A percentile compares a stretch with the other conserved stretches of the same genome.
Evolutionary conservation across 2,329 filamentous ascomycete species (phyloP).

Genomic region (Cryphonectria naterciae): DNA sequence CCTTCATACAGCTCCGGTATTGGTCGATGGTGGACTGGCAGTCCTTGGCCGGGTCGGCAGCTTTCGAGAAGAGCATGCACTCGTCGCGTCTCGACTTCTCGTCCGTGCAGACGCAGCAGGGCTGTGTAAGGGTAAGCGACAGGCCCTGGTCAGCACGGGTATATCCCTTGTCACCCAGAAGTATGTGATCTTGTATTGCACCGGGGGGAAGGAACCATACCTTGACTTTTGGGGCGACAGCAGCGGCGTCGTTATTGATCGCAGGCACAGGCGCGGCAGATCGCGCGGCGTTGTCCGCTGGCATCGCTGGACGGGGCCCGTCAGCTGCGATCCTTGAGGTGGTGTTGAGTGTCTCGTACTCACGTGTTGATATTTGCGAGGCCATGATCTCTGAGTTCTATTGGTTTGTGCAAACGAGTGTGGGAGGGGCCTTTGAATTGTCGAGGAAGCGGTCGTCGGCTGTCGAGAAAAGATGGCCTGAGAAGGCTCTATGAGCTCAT

Average conservation of each 20-base stretch:
- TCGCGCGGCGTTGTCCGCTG: conserved; percentile 16
- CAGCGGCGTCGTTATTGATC: conserved; percentile 9
- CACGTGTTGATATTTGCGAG: conserved; percentile 24
- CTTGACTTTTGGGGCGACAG: conserved; percentile 25
- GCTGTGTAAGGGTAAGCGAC: conserved; percentile 55
- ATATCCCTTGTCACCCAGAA: not conserved
- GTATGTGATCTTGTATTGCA: not conserved
- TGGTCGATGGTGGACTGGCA: conserved; percentile 82
- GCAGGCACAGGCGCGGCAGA: conserved; percentile 9
- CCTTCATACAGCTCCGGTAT: conserved; percentile 90
- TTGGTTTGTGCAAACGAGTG: conserved; percentile 4
- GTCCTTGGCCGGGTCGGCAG: conserved; percentile 79
- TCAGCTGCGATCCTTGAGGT: not conserved
- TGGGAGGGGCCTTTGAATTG: not conserved
- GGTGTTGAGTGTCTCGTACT: not conserved
- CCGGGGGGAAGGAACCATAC: not conserved
- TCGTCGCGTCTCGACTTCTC: conserved; percentile 93
- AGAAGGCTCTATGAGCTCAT: conserved; percentile 25
- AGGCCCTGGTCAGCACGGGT: not conserved
- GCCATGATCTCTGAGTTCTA: conserved; percentile 14
- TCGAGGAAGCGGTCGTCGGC: not conserved
- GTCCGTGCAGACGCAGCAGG: conserved; percentile 96
- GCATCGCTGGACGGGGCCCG: conserved; percentile 16
- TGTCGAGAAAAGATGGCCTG: conserved; percentile 2
- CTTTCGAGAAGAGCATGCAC: conserved; percentile 96